phyloP scores from a whole-genome alignment of 352 stramenopile species.

The Saprolegnia parasitica region DNA sequence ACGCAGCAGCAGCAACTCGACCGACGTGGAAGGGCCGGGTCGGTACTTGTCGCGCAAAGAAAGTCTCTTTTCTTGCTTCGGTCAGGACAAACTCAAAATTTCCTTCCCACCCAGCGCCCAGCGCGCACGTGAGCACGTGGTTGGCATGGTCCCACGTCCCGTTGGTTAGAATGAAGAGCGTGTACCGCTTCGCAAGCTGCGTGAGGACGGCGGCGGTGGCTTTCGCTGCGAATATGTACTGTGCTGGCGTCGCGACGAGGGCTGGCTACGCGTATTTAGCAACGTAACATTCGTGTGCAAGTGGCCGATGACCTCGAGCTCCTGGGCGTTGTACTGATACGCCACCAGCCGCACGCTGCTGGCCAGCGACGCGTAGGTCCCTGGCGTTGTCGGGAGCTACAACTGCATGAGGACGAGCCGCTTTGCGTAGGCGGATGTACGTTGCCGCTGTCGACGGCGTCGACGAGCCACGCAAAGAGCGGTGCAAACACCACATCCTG shows the following conservation, averaged over 20 bases:
- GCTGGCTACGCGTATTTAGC: neutral
- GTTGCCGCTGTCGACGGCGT: neutral
- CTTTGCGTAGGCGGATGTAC: neutral
- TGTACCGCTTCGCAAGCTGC: neutral
- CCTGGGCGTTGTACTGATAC: neutral
- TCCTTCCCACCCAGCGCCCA: neutral
- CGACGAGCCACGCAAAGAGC: constrained; percentile 20
- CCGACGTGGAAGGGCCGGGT: neutral
- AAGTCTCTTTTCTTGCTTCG: constrained; percentile 1
- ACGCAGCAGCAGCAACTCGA: too few species aligned
- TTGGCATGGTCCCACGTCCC: neutral
- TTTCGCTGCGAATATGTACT: neutral
- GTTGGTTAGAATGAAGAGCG: constrained; percentile 15
- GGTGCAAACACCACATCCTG: constrained; percentile 15
- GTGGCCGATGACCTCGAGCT: neutral
- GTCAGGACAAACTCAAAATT: constrained; percentile 12
- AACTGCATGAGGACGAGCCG: neutral
- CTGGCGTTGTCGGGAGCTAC: too few species aligned
- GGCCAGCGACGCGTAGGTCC: neutral
- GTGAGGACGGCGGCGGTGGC: neutral
- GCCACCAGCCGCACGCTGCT: neutral
- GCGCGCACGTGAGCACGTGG: neutral
- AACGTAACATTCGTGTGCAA: neutral
- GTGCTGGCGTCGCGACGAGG: neutral
- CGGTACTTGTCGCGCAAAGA: neutral